Evolutionary conservation across 495 filamentous ascomycete species (phyloP).

Genomic region (Penicillium soppii): DNA sequence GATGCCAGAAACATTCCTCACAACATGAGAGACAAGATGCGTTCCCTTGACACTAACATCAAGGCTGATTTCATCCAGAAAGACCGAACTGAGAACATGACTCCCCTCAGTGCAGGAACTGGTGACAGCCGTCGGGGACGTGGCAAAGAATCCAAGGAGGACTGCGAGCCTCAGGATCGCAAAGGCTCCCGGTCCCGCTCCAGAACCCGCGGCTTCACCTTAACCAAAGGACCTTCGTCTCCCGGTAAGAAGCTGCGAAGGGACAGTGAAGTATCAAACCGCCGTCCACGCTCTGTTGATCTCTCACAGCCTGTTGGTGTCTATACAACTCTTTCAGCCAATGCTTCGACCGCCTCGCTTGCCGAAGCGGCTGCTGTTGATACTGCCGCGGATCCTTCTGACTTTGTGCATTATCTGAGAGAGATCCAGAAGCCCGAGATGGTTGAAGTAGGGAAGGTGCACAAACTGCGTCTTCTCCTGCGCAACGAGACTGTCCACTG

Average conservation of each 20-base stretch:
- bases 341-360: constrained; percentile 40
- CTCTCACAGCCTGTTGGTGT: constrained; percentile 44
- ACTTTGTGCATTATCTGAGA: constrained; percentile 78
- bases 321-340: constrained; percentile 46
- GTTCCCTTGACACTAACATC: constrained; percentile 80
- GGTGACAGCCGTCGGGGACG: constrained; percentile 44
- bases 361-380: constrained; percentile 41
- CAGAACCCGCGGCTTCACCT: constrained; percentile 74
- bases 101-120: constrained; percentile 34
- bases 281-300: constrained; percentile 45
- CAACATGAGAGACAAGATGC: constrained; percentile 91
- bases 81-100: constrained; percentile 67
- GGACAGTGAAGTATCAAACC: constrained; percentile 39
- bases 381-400: constrained; percentile 60
- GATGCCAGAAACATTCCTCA: constrained; percentile 90
- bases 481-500: constrained; percentile 93
- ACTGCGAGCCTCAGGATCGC: constrained; percentile 35
- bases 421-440: constrained; percentile 75
- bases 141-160: constrained; percentile 40
- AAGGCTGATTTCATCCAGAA: constrained; percentile 94
- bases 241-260: constrained; percentile 57
- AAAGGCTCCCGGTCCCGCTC: constrained; percentile 61
- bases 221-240: constrained; percentile 60
- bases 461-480: constrained; percentile 86
- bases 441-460: constrained; percentile 88